Evolutionary conservation across 371 early-diverging fungal genomes (phyloP).

Genomic region (Mortierella sp.): DNA sequence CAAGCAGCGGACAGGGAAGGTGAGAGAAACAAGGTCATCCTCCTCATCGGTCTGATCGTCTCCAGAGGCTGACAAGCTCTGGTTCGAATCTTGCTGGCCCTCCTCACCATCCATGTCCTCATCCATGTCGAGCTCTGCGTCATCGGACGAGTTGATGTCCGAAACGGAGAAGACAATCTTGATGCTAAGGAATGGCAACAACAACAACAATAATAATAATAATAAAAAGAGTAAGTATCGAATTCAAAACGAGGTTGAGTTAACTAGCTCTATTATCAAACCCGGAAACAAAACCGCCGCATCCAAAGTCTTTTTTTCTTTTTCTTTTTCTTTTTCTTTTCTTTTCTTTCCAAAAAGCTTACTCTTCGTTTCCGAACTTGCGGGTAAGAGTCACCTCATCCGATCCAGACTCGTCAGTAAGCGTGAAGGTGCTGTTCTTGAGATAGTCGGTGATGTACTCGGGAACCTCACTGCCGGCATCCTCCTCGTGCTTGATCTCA

Average conservation of each 20-base stretch:
- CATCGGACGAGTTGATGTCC: conserved; percentile 77
- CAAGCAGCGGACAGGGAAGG: conserved; percentile 82
- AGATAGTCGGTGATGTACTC: conserved; percentile 84
- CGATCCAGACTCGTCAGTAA: conserved; percentile 83
- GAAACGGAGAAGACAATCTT: conserved; percentile 87
- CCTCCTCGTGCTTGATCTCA: conserved; percentile 88
- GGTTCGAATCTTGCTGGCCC: conserved; percentile 44
- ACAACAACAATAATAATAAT: background rate
- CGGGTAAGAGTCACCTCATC: conserved; percentile 86
- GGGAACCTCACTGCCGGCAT: conserved; percentile 67
- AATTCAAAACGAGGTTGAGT: conserved; percentile 4
- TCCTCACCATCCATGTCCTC: conserved; percentile 52
- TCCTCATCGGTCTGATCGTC: conserved; percentile 65
- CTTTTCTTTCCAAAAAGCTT: too few species aligned
- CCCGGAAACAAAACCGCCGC: background rate
- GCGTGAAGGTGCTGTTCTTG: conserved; percentile 81
- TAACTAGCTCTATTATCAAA: background rate
- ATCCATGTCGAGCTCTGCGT: conserved; percentile 64
- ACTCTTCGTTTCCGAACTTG: conserved; percentile 93
- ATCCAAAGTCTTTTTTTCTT: too few species aligned
- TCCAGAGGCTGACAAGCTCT: conserved; percentile 54
- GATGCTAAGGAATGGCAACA: conserved; percentile 62
- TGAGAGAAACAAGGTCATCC: conserved; percentile 57
- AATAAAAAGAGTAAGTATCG: conserved; percentile 2
- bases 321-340: too few species aligned